Evolutionary conservation across 2,329 filamentous ascomycete genomes (phyloP), one percentile per base, ranked within the genome.

Genomic region (Davidsoniella virescens): DNA sequence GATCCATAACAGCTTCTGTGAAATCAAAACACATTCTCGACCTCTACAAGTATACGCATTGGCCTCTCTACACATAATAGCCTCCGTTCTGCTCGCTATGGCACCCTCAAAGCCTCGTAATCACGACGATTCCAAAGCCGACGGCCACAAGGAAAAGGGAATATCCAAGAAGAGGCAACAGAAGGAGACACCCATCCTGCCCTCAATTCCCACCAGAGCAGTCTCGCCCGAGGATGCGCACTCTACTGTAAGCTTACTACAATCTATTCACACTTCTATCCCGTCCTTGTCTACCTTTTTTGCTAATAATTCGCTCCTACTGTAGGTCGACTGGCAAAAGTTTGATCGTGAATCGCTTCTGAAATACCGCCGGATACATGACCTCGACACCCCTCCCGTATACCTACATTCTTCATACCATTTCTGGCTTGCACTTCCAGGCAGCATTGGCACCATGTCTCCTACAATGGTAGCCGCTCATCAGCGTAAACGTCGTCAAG

Each of bases 351-450:
- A 76, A 45, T 68, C 83, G 44, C 76, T 92, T 46, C 82, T 88
- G 60, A 71, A 74, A 56, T 92, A 92, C 69, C 78, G 84, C 55
- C 76, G 82, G 61, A 74, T 82, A 56, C 80, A 88, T 67, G 75
- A 75, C 53, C 72, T 92, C 59, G 73, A 76, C 59, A 80, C 78
- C 0, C 81, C 84, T 10, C 76, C 80, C 37, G 75, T 82, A 52
- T 90, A 86, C 65, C 73, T 70, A 51, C 45, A 53, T 29, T 76
- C 70, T 57, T 70, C 74, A 41, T 80, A 78, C 63, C 74, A 77
- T 59, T 70, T 78, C 57, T 72, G 73, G 62, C 68, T 84, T 40
- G 72, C 75, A 5, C 70, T 73, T 65, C 69, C 77, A 59, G 66
- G 70, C 57, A 72, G 78, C 62, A 78, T 88, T 57, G 84, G 83